Percentiles rank a stretch among this genome's conserved stretches.
These are phyloP conservation scores for Fistulinella cinereoalba DNA, from an alignment of 1,284 basidiomycete species.

Conservation along the genomic window DNA sequence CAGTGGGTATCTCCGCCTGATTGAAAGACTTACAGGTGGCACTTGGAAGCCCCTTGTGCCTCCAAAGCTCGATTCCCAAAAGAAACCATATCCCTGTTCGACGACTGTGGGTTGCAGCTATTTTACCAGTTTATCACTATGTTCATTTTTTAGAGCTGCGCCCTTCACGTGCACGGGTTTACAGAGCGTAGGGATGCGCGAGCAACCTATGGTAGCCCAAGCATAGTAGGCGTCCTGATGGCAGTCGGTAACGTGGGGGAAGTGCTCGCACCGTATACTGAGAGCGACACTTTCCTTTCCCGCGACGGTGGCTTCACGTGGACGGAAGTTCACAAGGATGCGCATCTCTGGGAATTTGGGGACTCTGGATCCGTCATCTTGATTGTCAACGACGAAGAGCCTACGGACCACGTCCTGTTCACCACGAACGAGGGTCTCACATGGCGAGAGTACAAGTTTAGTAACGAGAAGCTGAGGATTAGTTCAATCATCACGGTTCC, in stretches of 20 bases:
- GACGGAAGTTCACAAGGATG: conserved; percentile 98
- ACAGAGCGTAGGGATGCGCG: conserved; percentile 89
- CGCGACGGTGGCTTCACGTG: conserved; percentile 97
- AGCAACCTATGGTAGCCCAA: conserved; percentile 90
- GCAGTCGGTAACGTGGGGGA: conserved; percentile 98
- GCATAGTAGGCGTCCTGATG: conserved; percentile 90
- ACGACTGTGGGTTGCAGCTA: conserved; percentile 47
- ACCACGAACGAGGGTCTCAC: conserved; percentile 83
- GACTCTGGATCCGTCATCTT: conserved; percentile 94
- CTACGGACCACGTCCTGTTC: conserved; percentile 87
- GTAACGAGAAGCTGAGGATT: conserved; percentile 73
- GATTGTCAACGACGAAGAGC: conserved; percentile 92
- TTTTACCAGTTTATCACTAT: neutral
- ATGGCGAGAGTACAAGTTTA: conserved; percentile 89
- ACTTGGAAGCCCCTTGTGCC: conserved; percentile 84
- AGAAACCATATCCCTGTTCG: conserved; percentile 72
- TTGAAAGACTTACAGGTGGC: conserved; percentile 51
- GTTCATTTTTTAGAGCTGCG: conserved; percentile 59
- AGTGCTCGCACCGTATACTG: conserved; percentile 73
- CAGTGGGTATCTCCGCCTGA: neutral
- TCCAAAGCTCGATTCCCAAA: conserved; percentile 75
- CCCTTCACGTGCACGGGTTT: conserved; percentile 92
- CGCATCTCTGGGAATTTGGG: conserved; percentile 97
- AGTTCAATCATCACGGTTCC: conserved; percentile 85
- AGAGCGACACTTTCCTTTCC: conserved; percentile 94